Base-by-base conservation (phyloP, 805 yeast species). In the Diddensiella transvaalensis region DNA sequence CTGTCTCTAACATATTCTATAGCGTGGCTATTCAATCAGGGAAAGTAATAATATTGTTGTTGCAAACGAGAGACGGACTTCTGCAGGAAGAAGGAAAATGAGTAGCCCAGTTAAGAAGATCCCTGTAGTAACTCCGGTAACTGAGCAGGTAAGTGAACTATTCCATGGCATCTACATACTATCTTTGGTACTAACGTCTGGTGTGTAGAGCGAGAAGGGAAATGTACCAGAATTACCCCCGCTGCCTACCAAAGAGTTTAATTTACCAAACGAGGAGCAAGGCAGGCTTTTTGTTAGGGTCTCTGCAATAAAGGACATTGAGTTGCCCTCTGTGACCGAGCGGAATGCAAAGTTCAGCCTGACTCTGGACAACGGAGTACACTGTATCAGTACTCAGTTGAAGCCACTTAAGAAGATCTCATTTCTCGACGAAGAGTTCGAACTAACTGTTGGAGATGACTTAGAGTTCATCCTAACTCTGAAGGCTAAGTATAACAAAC, bases 341-440 rank as follows among this genome's bases (percentile, higher is more conserved):
- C 47, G 46, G 39, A 63, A 71, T 29, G 81, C 78, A 4, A 66
- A 70, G 26, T 77, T 78, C 63, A 69, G 70, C 38, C 57, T 80
- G 18, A 66, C 68, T 15, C 68, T 82, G 50, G 96, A 87, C 62
- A 87, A 87, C 61, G 93, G 95, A 2, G 79, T 82, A 26, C 93
- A 87, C 60, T 77, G 87, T 48, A 75, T 86, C 44, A 77, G 80
- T 40, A 87, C 95, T 0, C 77, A 81, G 11, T 72, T 72, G 64
- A 56, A 62, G 37, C 53, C 60, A 0, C 44, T 76, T 4, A 57
- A 58, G 2, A 58, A 60, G 29, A 50, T 51, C 15, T 60, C 70
- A 3, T 50, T 65, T 17, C 65, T 87, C 41, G 78, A 77, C 42
- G 87, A 85, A 60, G 96, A 90, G 60, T 87, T 87, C 63, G 96